phyloP scores from a whole-genome alignment of 129 eudicot genomes.

The Erigeron canadensis region DNA sequence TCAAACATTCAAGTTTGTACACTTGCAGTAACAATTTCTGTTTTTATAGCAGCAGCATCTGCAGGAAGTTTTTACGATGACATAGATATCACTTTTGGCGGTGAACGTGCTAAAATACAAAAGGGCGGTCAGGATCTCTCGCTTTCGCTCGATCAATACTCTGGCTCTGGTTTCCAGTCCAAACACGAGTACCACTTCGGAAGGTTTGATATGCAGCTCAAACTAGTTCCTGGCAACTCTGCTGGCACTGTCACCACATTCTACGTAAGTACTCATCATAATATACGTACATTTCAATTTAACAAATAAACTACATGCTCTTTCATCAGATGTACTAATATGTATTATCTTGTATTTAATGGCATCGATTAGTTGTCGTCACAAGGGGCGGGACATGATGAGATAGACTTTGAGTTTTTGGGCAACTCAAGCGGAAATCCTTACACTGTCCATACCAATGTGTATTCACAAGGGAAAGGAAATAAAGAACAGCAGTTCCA shows the following conservation, averaged over 20 bases:
- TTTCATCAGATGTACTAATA: too few relatives aligned
- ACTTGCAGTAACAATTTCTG: not conserved
- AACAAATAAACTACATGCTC: too few relatives aligned
- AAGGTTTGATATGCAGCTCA: slow-evolving; percentile 40
- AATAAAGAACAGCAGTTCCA: slow-evolving; percentile 38
- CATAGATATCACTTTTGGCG: slow-evolving; percentile 31
- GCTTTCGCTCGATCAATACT: slow-evolving; percentile 35
- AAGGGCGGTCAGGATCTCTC: slow-evolving; percentile 39
- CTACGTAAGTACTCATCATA: slow-evolving; percentile 22
- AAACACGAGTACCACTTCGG: slow-evolving; percentile 37
- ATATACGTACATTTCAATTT: too few relatives aligned
- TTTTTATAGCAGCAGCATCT: not conserved
- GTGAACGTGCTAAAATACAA: slow-evolving; percentile 29
- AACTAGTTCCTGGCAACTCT: slow-evolving; percentile 39
- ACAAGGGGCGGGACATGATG: slow-evolving; percentile 40
- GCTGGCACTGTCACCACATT: slow-evolving; percentile 44
- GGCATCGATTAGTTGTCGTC: slow-evolving; percentile 35
- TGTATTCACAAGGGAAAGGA: slow-evolving; percentile 28
- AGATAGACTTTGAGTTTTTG: slow-evolving; percentile 38
- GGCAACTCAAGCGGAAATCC: slow-evolving; percentile 38
- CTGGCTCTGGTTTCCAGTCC: slow-evolving; percentile 43
- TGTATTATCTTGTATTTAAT: too few relatives aligned
- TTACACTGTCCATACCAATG: slow-evolving; percentile 39
- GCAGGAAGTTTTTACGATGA: slow-evolving; percentile 26
- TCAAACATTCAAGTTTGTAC: not conserved